Evolutionary conservation across 768 basidiomycete species (phyloP).

Genomic region (Tephrocybe sp.): DNA sequence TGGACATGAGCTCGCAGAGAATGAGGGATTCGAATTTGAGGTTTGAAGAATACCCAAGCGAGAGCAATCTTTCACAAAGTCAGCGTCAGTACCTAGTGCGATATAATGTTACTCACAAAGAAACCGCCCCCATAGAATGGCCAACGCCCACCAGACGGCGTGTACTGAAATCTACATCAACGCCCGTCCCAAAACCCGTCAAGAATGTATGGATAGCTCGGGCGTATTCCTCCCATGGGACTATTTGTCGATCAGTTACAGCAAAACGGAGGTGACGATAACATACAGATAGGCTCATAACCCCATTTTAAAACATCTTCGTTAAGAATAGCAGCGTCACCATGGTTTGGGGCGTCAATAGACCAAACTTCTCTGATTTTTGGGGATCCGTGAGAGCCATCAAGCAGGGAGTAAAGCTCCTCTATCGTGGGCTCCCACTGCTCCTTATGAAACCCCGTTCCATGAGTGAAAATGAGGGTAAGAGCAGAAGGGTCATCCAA

Average conservation of each 20-base stretch:
- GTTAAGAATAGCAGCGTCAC: constrained; percentile 49
- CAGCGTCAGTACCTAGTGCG: not conserved
- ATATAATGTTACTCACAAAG: constrained; percentile 31
- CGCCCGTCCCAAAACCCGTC: constrained; percentile 42
- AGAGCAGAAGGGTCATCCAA: constrained; percentile 34
- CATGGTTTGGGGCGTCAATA: constrained; percentile 54
- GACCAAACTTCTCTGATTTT: constrained; percentile 49
- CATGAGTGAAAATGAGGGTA: constrained; percentile 51
- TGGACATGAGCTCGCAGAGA: constrained; percentile 45
- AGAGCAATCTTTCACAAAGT: constrained; percentile 30
- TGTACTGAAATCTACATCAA: constrained; percentile 46
- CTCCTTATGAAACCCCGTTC: constrained; percentile 55
- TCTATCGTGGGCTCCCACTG: constrained; percentile 57
- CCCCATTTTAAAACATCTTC: constrained; percentile 37
- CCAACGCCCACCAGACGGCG: constrained; percentile 49
- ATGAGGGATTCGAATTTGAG: constrained; percentile 37
- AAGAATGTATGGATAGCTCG: constrained; percentile 46
- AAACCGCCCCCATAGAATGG: constrained; percentile 53
- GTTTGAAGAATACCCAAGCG: constrained; percentile 37
- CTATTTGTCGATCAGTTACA: constrained; percentile 21
- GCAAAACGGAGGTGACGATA: not conserved
- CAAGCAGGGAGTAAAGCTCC: constrained; percentile 34
- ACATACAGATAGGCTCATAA: constrained; percentile 41
- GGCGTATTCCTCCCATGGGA: constrained; percentile 53
- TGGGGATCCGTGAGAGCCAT: constrained; percentile 11